Evolutionary conservation across 1,284 basidiomycete genomes (phyloP), one percentile per base, ranked within the genome.

Genomic region (Fomitiporia mediterranea): DNA sequence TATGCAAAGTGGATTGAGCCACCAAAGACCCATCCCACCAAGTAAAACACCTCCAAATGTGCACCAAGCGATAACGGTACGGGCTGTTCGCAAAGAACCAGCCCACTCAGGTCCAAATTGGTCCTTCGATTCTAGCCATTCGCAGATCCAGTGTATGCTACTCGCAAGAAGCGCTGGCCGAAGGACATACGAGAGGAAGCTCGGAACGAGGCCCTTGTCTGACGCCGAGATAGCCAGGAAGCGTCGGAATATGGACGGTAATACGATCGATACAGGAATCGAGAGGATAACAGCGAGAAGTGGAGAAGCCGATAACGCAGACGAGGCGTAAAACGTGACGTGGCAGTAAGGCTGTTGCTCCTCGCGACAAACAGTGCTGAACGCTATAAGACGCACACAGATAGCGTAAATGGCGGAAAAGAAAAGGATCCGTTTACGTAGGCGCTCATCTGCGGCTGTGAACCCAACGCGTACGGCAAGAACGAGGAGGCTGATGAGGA

Each of bases 341-440:
- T 79, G 75, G 68, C 95, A 98, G 67, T 80, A 87, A 0, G 91
- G 87, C 46, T 90, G 86, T 69, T 98, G 96, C 68, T 99, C 97
- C 68, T 99, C 97, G 53, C 97, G 77, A 67, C 96, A 99, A 0
- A 95, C 83, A 0, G 93, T 91, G 65, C 86, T 88, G 54, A 81
- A 68, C 0, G 84, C 78, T 67, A 93, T 86, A 11, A 91, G 66
- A 8, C 95, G 82, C 4, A 89, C 78, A 59, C 86, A 84, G n/a
- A 81, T 64, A 0, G 86, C 82, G 59, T 88, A 86, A 2, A 89
- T 66, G 2, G 79, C 63, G 7, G 84, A 81, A 65, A 91, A 89
- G 0, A 81, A 76, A 7, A 94, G 72, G 53, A 96, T 87, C 37
- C 91, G 86, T 54, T 77, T 73, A n/a, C 90, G 83, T 51, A 95